A percentile compares a stretch with the other conserved stretches of the same genome.
Evolutionary conservation across 768 basidiomycete genomes (phyloP).

Genomic region (Chlorophyllum brunneum): DNA sequence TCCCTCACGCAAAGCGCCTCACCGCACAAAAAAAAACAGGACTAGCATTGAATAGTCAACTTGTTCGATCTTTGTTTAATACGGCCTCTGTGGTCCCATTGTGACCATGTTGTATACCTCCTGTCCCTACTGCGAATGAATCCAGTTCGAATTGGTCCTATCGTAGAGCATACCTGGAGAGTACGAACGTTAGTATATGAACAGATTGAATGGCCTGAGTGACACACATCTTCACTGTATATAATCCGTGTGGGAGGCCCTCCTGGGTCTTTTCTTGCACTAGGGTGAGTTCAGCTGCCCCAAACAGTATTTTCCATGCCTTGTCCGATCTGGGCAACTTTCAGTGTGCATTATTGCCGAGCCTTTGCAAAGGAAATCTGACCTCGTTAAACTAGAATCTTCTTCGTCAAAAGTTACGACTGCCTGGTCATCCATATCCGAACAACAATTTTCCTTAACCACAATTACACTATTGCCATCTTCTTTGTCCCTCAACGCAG

Average conservation of each 20-base stretch:
- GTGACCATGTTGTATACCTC: neutral
- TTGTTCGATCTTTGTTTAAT: no score
- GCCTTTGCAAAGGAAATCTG: neutral
- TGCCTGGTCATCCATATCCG: slow-evolving; percentile 50
- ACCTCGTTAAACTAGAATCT: slow-evolving; percentile 92
- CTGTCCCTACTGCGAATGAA: slow-evolving; percentile 2
- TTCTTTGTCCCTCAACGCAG: slow-evolving; percentile 45
- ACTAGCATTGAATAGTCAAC: no score
- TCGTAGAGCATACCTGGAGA: slow-evolving; percentile 56
- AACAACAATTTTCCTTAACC: slow-evolving; percentile 89
- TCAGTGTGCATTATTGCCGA: neutral
- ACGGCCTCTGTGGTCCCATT: no score
- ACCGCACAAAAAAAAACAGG: no score
- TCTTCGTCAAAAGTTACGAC: slow-evolving; percentile 69
- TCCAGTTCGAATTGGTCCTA: slow-evolving; percentile 20
- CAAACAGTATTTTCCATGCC: slow-evolving; percentile 77
- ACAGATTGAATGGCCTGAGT: neutral
- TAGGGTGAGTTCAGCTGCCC: slow-evolving; percentile 66
- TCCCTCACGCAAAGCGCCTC: no score
- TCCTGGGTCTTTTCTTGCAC: slow-evolving; percentile 74
- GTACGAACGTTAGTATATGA: slow-evolving; percentile 1
- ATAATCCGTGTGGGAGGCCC: slow-evolving; percentile 80
- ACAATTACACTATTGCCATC: slow-evolving; percentile 60
- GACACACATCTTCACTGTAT: slow-evolving; percentile 80
- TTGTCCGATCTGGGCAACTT: slow-evolving; percentile 62